Evolutionary conservation across 805 yeast species (phyloP).

Genomic region (Debaryomyces castellii): DNA sequence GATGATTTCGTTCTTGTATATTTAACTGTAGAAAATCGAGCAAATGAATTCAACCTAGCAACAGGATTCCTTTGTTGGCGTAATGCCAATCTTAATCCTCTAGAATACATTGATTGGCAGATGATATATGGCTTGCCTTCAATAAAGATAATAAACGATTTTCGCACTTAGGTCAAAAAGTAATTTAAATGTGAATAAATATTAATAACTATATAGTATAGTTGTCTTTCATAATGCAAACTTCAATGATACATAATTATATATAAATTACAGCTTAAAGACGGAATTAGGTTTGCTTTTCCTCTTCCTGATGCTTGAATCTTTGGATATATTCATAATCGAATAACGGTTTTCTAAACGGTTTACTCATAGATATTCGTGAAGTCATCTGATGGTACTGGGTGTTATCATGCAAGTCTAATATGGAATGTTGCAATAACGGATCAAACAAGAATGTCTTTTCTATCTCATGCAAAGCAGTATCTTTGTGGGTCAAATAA

Average conservation of each 20-base stretch:
- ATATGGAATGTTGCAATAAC: slow-evolving; percentile 14
- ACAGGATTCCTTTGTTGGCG: neutral
- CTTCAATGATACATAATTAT: neutral
- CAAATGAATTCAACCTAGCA: neutral
- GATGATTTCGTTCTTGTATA: slow-evolving; percentile 1
- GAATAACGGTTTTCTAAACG: slow-evolving; percentile 22
- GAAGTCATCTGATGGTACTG: slow-evolving; percentile 26
- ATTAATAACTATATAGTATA: no score
- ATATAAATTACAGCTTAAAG: neutral
- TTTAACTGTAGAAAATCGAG: neutral
- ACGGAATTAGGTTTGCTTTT: neutral
- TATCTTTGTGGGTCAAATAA: slow-evolving; percentile 22
- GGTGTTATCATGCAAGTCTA: slow-evolving; percentile 15
- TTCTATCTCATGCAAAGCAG: slow-evolving; percentile 24
- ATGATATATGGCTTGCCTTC: neutral
- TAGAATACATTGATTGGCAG: neutral
- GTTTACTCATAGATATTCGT: slow-evolving; percentile 23
- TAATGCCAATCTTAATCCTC: neutral
- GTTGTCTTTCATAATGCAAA: no score
- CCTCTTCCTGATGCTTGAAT: slow-evolving; percentile 10
- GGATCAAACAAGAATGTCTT: slow-evolving; percentile 20
- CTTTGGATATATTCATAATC: slow-evolving; percentile 24
- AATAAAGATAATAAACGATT: no score
- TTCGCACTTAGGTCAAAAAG: neutral
- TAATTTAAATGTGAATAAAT: neutral